Percentiles rank a stretch among this genome's conserved stretches.
These are phyloP conservation scores for Neophaeococcomyces aloes DNA, from an alignment of 2,329 filamentous ascomycete species.

Conservation along the genomic window DNA sequence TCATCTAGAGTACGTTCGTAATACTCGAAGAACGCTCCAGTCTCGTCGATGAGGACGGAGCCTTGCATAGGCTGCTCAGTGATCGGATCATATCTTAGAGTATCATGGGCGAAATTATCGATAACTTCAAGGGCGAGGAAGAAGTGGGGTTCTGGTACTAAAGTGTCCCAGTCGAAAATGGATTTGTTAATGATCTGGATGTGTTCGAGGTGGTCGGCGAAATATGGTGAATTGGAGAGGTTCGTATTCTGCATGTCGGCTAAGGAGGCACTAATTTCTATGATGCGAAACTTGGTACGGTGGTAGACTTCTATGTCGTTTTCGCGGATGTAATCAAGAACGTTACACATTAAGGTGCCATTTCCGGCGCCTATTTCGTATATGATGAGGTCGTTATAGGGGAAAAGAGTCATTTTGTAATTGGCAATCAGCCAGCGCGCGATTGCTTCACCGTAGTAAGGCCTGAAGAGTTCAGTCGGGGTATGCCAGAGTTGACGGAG, in stretches of 20 bases:
- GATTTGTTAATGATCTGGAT: slow-evolving; percentile 92
- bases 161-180: slow-evolving; percentile 85
- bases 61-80: slow-evolving; percentile 81
- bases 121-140: slow-evolving; percentile 97
- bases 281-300: slow-evolving; percentile 86
- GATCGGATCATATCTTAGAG: slow-evolving; percentile 74
- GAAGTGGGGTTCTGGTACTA: slow-evolving; percentile 88
- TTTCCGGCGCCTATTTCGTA: slow-evolving; percentile 98
- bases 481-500: slow-evolving; percentile 96
- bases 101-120: slow-evolving; percentile 95
- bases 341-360: slow-evolving; percentile 95
- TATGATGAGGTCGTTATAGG: slow-evolving; percentile 92
- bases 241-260: slow-evolving; percentile 64
- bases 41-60: slow-evolving; percentile 70
- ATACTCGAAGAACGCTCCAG: slow-evolving; percentile 91
- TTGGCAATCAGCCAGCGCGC: slow-evolving; percentile 93
- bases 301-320: slow-evolving; percentile 85
- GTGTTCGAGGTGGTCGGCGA: slow-evolving; percentile 66
- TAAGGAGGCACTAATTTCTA: slow-evolving; percentile 80
- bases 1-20: slow-evolving; percentile 74
- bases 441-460: slow-evolving; percentile 93
- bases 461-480: slow-evolving; percentile 90
- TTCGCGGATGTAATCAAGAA: slow-evolving; percentile 89
- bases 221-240: slow-evolving; percentile 54
- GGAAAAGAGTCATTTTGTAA: slow-evolving; percentile 87